These are phyloP conservation scores for Cyclotella distinguenda DNA, from an alignment of 108 stramenopile genomes.

Conservation along the genomic window DNA sequence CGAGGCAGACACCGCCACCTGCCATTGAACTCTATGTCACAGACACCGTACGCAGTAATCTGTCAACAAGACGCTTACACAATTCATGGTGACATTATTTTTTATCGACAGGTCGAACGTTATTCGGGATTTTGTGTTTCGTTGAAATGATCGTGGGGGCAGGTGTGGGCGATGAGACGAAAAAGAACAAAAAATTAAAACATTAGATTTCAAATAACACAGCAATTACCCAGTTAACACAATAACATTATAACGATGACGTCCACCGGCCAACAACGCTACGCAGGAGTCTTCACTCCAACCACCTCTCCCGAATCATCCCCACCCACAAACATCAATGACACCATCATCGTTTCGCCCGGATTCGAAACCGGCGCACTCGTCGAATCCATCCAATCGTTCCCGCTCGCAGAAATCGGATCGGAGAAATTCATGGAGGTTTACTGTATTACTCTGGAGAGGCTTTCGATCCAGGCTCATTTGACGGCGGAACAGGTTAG, in stretches of 20 bases:
- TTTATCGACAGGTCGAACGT: too few relatives aligned
- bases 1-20: too few relatives aligned
- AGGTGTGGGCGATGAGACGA: too few relatives aligned
- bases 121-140: too few relatives aligned
- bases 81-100: too few relatives aligned
- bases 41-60: too few relatives aligned
- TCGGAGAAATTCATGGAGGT: conserved; percentile 29
- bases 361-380: conserved; percentile 33
- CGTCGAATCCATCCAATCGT: conserved; percentile 13
- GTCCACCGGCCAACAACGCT: neutral
- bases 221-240: neutral
- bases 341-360: conserved; percentile 21
- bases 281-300: conserved; percentile 4
- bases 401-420: conserved; percentile 21
- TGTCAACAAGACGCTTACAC: too few relatives aligned
- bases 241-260: neutral
- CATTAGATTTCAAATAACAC: neutral
- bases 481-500: conserved; percentile 13
- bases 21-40: too few relatives aligned
- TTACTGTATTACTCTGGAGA: conserved; percentile 42
- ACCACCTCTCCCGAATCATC: neutral
- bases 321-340: neutral
- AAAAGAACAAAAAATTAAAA: too few relatives aligned
- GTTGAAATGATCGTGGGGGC: too few relatives aligned
- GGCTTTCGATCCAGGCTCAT: conserved; percentile 40